Percentiles rank a stretch among this genome's conserved stretches.
phyloP scores from a whole-genome alignment of 805 yeast genomes.

The Jamesozyma rosinii region DNA sequence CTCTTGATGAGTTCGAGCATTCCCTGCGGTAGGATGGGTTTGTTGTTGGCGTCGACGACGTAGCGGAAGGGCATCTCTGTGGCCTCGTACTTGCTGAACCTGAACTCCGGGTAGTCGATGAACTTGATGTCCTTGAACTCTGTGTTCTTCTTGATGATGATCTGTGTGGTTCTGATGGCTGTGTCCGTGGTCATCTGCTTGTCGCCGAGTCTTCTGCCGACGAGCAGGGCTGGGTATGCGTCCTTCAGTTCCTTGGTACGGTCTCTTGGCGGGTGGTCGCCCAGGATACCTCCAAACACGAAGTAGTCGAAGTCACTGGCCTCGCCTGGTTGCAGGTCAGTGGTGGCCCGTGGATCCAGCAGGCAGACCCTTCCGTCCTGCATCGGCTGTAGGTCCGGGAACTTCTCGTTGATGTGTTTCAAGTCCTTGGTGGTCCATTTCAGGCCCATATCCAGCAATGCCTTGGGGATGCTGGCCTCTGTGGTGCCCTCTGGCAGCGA shows the following conservation, averaged over 20 bases:
- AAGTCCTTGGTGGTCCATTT: constrained; percentile 79
- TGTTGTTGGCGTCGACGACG: constrained; percentile 45
- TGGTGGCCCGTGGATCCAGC: constrained; percentile 78
- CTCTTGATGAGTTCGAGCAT: constrained; percentile 78
- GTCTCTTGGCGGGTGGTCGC: constrained; percentile 86
- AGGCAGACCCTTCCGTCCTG: constrained; percentile 54
- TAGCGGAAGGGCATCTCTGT: constrained; percentile 98
- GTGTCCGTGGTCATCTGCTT: constrained; percentile 98
- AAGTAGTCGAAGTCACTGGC: constrained; percentile 64
- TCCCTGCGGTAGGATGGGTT: constrained; percentile 85
- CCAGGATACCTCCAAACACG: constrained; percentile 92
- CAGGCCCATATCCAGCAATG: constrained; percentile 50
- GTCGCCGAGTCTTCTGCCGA: constrained; percentile 77
- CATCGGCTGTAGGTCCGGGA: constrained; percentile 39
- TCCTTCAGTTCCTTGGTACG: constrained; percentile 80
- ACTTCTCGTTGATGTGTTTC: constrained; percentile 33
- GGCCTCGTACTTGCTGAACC: constrained; percentile 79
- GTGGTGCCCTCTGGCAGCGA: constrained; percentile 63
- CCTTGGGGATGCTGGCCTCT: constrained; percentile 52
- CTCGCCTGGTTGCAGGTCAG: constrained; percentile 68
- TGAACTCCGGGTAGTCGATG: constrained; percentile 89
- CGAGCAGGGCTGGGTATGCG: constrained; percentile 59
- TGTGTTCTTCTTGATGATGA: constrained; percentile 51
- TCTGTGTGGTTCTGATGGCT: constrained; percentile 84
- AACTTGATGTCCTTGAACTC: constrained; percentile 68